Percentiles rank a stretch among this genome's conserved stretches.
Evolutionary conservation across 805 yeast species (phyloP).

Genomic region (Yarrowia deformans): DNA sequence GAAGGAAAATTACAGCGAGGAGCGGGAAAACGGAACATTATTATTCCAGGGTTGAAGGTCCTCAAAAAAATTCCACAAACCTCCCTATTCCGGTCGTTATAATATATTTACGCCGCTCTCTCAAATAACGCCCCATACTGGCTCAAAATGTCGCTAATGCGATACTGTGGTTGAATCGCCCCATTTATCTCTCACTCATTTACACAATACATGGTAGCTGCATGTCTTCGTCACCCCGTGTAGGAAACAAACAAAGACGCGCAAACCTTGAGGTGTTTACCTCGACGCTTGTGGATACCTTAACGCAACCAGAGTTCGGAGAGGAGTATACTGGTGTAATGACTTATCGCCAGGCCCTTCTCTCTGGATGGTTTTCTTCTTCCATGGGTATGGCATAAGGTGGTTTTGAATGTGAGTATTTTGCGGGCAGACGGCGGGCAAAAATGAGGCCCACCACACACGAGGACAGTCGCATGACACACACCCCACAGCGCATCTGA

Average conservation of each 20-base stretch:
- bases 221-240: slow-evolving; percentile 39
- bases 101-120: neutral
- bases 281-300: slow-evolving; percentile 31
- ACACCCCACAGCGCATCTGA: neutral
- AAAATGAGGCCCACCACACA: neutral
- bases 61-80: neutral
- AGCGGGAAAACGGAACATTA: too few relatives aligned
- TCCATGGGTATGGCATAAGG: slow-evolving; percentile 30
- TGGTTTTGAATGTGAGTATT: slow-evolving; percentile 38
- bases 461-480: neutral
- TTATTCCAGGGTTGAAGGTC: neutral
- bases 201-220: slow-evolving; percentile 14
- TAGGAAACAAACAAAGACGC: slow-evolving; percentile 12
- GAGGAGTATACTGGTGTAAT: slow-evolving; percentile 32
- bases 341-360: slow-evolving; percentile 36
- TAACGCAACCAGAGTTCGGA: neutral
- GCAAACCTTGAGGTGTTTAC: slow-evolving; percentile 26
- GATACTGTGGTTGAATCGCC: slow-evolving; percentile 13
- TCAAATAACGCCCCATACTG: neutral
- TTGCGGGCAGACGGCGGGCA: neutral
- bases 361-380: slow-evolving; percentile 1
- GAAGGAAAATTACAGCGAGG: too few relatives aligned
- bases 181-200: slow-evolving; percentile 23
- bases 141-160: slow-evolving; percentile 9
- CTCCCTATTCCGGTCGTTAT: neutral